Evolutionary conservation across 1,284 basidiomycete genomes (phyloP), one percentile per base, ranked within the genome.

Genomic region (Sporisorium scitamineum): DNA sequence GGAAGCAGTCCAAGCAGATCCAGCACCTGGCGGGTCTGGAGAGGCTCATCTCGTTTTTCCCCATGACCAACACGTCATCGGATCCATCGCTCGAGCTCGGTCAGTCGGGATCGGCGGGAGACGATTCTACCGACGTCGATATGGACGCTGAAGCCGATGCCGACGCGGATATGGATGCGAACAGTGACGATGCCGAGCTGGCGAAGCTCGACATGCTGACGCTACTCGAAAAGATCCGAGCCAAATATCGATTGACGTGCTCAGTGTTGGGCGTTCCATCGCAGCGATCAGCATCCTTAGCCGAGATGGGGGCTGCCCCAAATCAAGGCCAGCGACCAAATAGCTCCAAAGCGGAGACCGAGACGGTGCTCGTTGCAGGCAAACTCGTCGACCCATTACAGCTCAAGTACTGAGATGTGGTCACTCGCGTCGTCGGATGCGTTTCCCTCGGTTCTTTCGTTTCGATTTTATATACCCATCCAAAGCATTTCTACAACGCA

Each of bases 171-270:
- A 44, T 44, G 5, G 61, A 61, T 1, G 50, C 47, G 2, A 61
- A 32, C 47, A 62, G 57, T 34, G 70, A 75, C 48, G 64, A 65
- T 22, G 70, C 64, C 24, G 70, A 70, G 18, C 20, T 86, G 86
- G 41, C 78, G 31, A 45, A 82, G 47, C 77, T 94, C 29, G 93
- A 94, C 82, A 89, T 94, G 51, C 87, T 90, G 11, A 90, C 90
- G 60, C 89, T 95, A 26, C 90, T 96, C 66, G 90, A 91, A 44
- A 91, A 92, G 75, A 95, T 97, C 70, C 90, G 94, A 32, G 93
- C 94, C 3, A 89, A 93, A 77, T 97, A 97, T 87, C 92, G 92
- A 79, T 89, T 91, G 0, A 89, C 94, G 22, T 97, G 95, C 80
- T 90, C 94, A 0, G 90, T 90, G 0, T 87, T 97, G n/a, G 92